Evolutionary conservation across 768 basidiomycete genomes (phyloP), one percentile per base, ranked within the genome.

Genomic region (Strobilomyces confusus): DNA sequence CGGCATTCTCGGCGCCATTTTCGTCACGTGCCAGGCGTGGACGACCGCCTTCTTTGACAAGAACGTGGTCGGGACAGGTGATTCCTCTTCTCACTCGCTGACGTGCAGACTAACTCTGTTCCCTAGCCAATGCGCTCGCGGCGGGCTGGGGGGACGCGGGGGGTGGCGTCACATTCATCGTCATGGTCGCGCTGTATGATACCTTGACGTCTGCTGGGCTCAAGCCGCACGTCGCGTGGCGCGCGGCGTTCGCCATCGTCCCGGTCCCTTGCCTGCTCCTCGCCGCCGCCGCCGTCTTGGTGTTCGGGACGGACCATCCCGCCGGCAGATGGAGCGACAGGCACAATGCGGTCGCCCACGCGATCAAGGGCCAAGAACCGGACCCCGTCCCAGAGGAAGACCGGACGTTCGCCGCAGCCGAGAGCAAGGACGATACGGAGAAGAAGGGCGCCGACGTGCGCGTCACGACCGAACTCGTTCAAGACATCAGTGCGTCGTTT

Each of bases 221-320:
- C 23, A 57, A 66, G 0, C 45, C 71, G 12, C 72, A 76, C 52
- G 56, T 70, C 0, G 78, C 82, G 4, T 84, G 83, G 83, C 67
- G 83, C 42, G 77, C 72, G 5, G 67, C 81, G 1, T 84, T 83
- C 57, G 80, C 69, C 4, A 69, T 80, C 40, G 76, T 83, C n/a
- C 81, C 82, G 3, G 78, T 79, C 0, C 82, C 82, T 2, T 65
- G 77, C 38, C 69, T 84, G 5, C 63, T 82, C 46, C 41, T 69
- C 26, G 70, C 74, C 8, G 80, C 81, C 5, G 4, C 19, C 1
- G 26, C 51, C 22, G 5, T 47, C 45, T 9, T 52, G 37, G 22
- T 52, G n/a, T 52, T 52, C 20, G 34, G 34, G 15, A 36, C 34
- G 15, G 34, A 36, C 34, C 34, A 36, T 5, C 34, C 34, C 17